Base-by-base conservation (phyloP, 768 basidiomycete genomes). In the Inosperma sp. region DNA sequence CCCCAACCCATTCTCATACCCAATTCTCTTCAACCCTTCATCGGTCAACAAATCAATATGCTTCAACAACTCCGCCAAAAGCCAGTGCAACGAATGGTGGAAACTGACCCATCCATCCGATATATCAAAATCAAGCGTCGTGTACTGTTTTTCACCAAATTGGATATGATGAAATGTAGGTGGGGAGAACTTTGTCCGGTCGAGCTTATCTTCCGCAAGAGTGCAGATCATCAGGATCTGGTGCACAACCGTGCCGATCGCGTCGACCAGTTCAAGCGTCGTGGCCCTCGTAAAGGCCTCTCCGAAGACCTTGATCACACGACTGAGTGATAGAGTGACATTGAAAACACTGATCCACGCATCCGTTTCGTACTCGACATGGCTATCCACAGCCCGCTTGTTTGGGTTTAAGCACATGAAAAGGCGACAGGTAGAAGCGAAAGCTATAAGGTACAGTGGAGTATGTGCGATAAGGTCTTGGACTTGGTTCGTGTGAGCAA, bases 331-430 rank as follows among this genome's bases (percentile, higher is more conserved):
- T 8, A 95, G 79, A 5, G 93, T 93, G 19, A 97, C 87, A 58
- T 94, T 93, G 69, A 98, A 98, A 12, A 96, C 91, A 59, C 86
- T 89, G 55, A 96, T 91, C 95, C 94, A 96, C 16, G 87, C 86
- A 57, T 99, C 96, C 25, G 88, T 87, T 71, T 99, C 96, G 70
- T 89, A 99, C 66, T 97, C 95, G 59, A 99, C 82, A 59, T 98
- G 96, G 45, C 73, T 85, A 23, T 80, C 77, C 5, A 76, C 81
- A 16, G 87, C 91, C 14, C 95, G 81, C 58, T 84, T 83, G 67
- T 93, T 93, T 2, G 93, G 86, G 62, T 95, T 93, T 62, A 97
- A 78, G 56, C 89, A 91, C 81, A 91, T 88, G 74, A 98, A 99
- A 36, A 97, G 72, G 56, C 86, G 81, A 66, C 93, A 87, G 6